These are phyloP conservation scores for Chytriomyces sp. DNA, from an alignment of 192 early-diverging fungal genomes.

Conservation along the genomic window DNA sequence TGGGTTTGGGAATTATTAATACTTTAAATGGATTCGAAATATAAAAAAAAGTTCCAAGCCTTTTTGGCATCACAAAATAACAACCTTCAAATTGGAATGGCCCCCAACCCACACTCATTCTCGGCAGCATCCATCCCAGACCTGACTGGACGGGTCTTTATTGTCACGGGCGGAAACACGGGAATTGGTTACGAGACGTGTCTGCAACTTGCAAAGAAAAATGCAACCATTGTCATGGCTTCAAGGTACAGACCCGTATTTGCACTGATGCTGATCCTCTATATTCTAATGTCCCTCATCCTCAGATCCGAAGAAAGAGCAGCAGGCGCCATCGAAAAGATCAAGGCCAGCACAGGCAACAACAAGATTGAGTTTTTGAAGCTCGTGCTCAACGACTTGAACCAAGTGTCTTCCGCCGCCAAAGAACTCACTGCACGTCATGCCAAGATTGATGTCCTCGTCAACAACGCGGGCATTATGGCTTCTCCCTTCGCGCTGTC, in stretches of 20 bases:
- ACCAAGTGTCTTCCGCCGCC: neutral
- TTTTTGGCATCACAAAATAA: too few relatives aligned
- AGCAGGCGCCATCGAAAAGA: constrained; percentile 21
- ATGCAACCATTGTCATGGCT: constrained; percentile 33
- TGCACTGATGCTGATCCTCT: neutral
- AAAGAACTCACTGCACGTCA: neutral
- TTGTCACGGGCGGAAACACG: constrained; percentile 53
- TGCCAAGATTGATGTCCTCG: constrained; percentile 1
- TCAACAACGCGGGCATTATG: constrained; percentile 58
- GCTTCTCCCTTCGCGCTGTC: constrained; percentile 43
- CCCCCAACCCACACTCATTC: neutral
- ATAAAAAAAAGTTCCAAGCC: too few relatives aligned
- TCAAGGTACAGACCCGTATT: neutral
- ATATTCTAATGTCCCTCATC: too few relatives aligned
- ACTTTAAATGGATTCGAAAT: too few relatives aligned
- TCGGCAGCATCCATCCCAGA: neutral
- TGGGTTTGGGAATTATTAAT: too few relatives aligned
- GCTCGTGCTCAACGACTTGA: constrained; percentile 46
- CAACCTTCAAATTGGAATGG: neutral
- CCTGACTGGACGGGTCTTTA: constrained; percentile 18
- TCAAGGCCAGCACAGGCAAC: constrained; percentile 18
- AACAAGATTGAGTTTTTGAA: constrained; percentile 43
- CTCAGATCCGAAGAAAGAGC: constrained; percentile 26
- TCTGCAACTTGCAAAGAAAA: constrained; percentile 30
- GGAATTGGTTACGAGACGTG: constrained; percentile 42